Evolutionary conservation across 768 basidiomycete species (phyloP), one percentile per base, ranked within the genome.

Genomic region (Infundibulicybe gibba): DNA sequence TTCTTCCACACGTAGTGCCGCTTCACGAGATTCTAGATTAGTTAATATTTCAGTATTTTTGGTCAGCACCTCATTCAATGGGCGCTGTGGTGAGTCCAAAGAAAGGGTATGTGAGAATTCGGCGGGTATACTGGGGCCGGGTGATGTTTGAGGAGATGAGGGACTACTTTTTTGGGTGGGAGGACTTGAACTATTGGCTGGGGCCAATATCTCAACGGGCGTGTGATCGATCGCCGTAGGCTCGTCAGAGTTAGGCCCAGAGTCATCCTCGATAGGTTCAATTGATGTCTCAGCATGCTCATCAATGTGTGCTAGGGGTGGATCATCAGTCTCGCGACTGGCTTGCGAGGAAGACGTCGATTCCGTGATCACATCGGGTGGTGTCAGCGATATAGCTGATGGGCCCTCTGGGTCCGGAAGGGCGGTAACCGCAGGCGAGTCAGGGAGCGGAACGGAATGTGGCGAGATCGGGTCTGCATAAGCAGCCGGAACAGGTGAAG

Each of bases 1-100:
- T 31, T 66, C 68, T 45, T 88, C 87, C 5, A 87, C 63, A 48
- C 72, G 66, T 4, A 48, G 43, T 32, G 17, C 58, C 25, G 34
- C 6, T 8, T 5, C 17, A n/a, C 44, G 40, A 5, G 39, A 3
- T 20, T 40, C 34, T 32, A 33, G 41, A 38, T 6, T 10, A 19
- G 3, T 38, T 38, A 10, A 3, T 19, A n/a, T 4, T 14, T n/a
- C n/a, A 10, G 35, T 6, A 19, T 3, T 38, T 8, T 25, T 25
- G 25, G 25, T 8, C 25, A 8, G 25, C 25, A 8, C 25, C 25
- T 25, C 25, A 8, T 25, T 25, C 25, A 8, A 25, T 4, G 25
- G 8, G 25, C 4, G 25, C 4, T 25, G 3, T 25, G 25, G 25
- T 25, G 25, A 25, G 25, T 25, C 25, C 8, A 25, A 8, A 8